Base-by-base conservation (phyloP, 2,329 filamentous ascomycete species). In the Penicillium sp. region DNA sequence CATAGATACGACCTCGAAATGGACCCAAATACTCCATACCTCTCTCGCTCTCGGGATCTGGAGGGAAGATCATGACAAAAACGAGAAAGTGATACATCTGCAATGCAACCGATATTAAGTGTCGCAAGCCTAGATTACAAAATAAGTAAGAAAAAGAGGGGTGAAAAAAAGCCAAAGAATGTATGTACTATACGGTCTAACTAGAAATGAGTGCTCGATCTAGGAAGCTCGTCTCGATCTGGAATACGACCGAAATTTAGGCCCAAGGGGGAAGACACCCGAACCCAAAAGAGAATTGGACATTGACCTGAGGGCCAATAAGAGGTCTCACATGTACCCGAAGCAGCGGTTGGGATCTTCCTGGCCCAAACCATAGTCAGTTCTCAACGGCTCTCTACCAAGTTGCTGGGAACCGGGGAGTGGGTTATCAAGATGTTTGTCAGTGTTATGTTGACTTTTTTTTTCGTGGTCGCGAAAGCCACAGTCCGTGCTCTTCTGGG, bases 351-450 rank as follows among this genome's bases (percentile, higher is more conserved):
- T 53, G 50, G 40, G 13, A 23, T 13, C 19, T 23, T 43, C 40
- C 38, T 6, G 37, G 45, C 9, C 25, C 4, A 41, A 40, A 29
- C 54, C 47, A 50, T 46, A 54, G 52, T 47, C 6, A 47, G 1
- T 29, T 13, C 21, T 25, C 21, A 19, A 19, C 38, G 54, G 55
- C 57, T 58, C 10, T n/a, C 49, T 60, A 64, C 58, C 64, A 57
- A 56, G 60, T 64, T 59, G 50, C 57, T 61, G 63, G 62, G 15
- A 57, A 58, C 51, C 52, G 49, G 61, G 41, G 27, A 29, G 27
- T 29, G 27, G 27, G 10, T 29, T 29, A 29, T 9, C 27, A 12
- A 10, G 27, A 12, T 9, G 9, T 29, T 10, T 3, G 9, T 10
- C 9, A 10, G 3, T 56, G 57, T 23, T 19, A 19, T 13, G 23